Percentiles rank a stretch among this genome's conserved stretches.
phyloP scores from a whole-genome alignment of 306 rosid species.

The Biancaea sappan region DNA sequence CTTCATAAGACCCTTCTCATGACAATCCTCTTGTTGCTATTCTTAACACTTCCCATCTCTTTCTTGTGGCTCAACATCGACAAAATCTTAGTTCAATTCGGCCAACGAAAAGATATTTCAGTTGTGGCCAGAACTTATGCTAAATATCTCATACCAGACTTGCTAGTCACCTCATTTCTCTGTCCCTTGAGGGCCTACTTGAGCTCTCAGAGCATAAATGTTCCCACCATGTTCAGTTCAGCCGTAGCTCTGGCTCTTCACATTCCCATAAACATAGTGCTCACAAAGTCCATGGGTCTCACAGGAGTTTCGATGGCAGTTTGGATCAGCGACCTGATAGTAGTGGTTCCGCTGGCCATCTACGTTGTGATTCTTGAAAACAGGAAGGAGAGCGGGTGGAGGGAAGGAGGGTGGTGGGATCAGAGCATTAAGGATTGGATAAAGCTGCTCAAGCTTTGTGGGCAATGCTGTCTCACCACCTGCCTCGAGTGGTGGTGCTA shows the following conservation, averaged over 20 bases:
- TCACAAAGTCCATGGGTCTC: conserved; percentile 65
- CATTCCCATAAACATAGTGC: conserved; percentile 68
- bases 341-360: conserved; percentile 54
- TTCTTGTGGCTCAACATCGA: conserved; percentile 87
- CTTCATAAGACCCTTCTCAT: conserved; percentile 87
- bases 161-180: conserved; percentile 62
- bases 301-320: conserved; percentile 76
- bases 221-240: conserved; percentile 79
- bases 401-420: conserved; percentile 80
- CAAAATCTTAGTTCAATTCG: conserved; percentile 63
- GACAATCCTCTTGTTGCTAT: conserved; percentile 56
- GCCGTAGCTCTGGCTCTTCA: conserved; percentile 67
- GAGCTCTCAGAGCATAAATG: conserved; percentile 65
- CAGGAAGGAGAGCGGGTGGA: conserved; percentile 45
- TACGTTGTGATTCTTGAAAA: conserved; percentile 54
- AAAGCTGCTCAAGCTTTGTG: conserved; percentile 65
- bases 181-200: conserved; percentile 84
- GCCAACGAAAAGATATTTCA: conserved; percentile 72
- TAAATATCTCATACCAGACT: conserved; percentile 72
- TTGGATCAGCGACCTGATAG: conserved; percentile 76
- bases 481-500: conserved; percentile 99
- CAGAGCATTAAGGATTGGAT: conserved; percentile 65
- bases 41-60: conserved; percentile 62
- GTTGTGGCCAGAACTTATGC: conserved; percentile 53
- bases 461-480: conserved; percentile 81